Evolutionary conservation across 2,329 filamentous ascomycete species (phyloP), one percentile per base, ranked within the genome.

Genomic region (Fusarium incarnatum): DNA sequence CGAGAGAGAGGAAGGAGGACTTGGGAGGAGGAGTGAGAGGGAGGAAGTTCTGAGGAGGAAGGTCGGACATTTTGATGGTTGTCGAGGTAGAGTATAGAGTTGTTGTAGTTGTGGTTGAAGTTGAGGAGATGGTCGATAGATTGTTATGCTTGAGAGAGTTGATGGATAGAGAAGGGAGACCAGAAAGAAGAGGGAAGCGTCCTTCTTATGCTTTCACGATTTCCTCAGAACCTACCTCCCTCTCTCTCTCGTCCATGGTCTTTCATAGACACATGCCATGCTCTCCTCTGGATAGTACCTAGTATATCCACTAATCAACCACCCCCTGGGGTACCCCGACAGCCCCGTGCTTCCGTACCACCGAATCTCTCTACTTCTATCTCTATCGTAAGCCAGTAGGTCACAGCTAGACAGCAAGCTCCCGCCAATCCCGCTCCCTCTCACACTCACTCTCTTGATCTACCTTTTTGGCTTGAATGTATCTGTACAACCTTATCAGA

Each of bases 1-100:
- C 87, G 52, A 90, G 83, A 30, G 84, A 83, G 67, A 90, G 84
- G 81, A 90, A 90, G 60, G 68, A 63, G 28, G 74, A 66, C 60
- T 72, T 64, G 59, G 71, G 71, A 49, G 73, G 54, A 41, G 73
- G 41, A 30, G 73, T 74, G 61, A 75, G 71, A 49, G 65, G 54
- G 60, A 75, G 73, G 73, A 74, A 75, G 60, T 75, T 67, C 60
- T 74, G 72, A 45, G 70, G 67, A 70, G 73, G 71, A 66, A 75
- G 72, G 54, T 48, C 45, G 54, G 73, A 67, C 73, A 75, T 75
- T 56, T 58, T 52, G 73, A 54, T 56, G 22, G 48, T 23, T 23
- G 22, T 13, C 20, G 20, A 49, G 28, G 42, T 20, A 48, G 20
- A 40, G 53, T 22, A 25, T 41, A 46, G 53, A 68, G 58, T 50